These are phyloP conservation scores for Apiotrichum gracile DNA, from an alignment of 1,284 basidiomycete species.

Conservation along the genomic window DNA sequence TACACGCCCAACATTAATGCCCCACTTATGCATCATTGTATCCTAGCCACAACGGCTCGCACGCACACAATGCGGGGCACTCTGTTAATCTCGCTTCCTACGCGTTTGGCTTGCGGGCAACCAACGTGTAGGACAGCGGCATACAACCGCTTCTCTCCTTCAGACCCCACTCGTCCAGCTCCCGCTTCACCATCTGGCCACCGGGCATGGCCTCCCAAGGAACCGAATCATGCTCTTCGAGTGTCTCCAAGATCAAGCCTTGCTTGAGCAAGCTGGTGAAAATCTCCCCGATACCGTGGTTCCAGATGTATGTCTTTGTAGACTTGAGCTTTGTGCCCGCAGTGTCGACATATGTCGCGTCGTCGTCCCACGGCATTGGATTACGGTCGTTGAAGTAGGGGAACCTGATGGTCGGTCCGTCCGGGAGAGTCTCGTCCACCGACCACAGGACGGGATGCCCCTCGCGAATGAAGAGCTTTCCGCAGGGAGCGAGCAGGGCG, in stretches of 20 bases:
- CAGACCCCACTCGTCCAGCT: conserved; percentile 4
- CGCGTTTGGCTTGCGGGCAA: neutral
- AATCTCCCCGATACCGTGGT: conserved; percentile 3
- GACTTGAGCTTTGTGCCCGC: neutral
- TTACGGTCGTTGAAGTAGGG: neutral
- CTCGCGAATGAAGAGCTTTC: conserved; percentile 1
- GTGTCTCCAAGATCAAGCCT: neutral
- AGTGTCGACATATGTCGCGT: neutral
- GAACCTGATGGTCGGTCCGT: neutral
- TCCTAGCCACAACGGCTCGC: neutral
- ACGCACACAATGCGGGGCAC: neutral
- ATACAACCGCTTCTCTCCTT: conserved; percentile 1
- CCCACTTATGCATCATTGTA: neutral
- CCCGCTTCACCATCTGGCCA: neutral
- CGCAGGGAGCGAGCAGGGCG: conserved; percentile 1
- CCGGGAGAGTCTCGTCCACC: neutral
- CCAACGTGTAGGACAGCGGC: conserved; percentile 1
- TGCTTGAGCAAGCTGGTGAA: neutral
- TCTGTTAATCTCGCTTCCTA: neutral
- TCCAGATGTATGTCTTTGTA: conserved; percentile 3
- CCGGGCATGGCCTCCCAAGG: conserved; percentile 4
- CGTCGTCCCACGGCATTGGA: neutral
- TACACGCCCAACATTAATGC: neutral
- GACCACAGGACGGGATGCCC: conserved; percentile 2
- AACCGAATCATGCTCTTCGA: conserved; percentile 4